Percentiles rank a stretch among this genome's conserved stretches.
Evolutionary conservation across 805 yeast genomes (phyloP).

Genomic region (Starmerella powellii): DNA sequence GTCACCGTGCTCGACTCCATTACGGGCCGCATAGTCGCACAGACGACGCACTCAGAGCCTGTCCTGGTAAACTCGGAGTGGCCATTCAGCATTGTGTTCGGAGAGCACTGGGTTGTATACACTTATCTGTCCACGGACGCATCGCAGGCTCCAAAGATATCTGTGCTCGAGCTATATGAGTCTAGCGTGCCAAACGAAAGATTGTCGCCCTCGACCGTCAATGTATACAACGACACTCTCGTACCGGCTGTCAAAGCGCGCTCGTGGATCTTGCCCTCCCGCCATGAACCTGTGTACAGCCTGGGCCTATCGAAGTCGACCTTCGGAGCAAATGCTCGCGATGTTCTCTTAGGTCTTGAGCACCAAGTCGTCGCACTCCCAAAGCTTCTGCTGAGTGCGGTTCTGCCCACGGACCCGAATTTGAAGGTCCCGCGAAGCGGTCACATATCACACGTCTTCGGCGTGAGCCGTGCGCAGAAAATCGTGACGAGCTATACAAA

Average conservation of each 20-base stretch:
- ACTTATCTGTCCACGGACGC: conserved; percentile 44
- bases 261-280: conserved; percentile 51
- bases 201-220: conserved; percentile 21
- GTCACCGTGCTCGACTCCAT: conserved; percentile 53
- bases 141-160: conserved; percentile 44
- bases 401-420: conserved; percentile 52
- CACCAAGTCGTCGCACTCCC: conserved; percentile 62
- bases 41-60: conserved; percentile 33
- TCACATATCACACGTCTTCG: conserved; percentile 42
- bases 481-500: conserved; percentile 46
- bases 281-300: conserved; percentile 32
- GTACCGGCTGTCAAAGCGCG: conserved; percentile 42
- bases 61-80: conserved; percentile 34
- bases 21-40: conserved; percentile 51
- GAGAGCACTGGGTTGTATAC: conserved; percentile 76
- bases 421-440: conserved; percentile 46
- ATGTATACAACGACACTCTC: conserved; percentile 30
- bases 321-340: conserved; percentile 56
- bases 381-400: conserved; percentile 50
- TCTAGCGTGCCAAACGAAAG: conserved; percentile 43
- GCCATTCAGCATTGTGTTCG: conserved; percentile 44
- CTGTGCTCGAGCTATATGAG: conserved; percentile 70
- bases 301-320: conserved; percentile 47
- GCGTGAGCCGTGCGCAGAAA: conserved; percentile 29
- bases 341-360: conserved; percentile 46